Percentiles rank a stretch among this genome's conserved stretches.
Conservation (phyloP, 345 rosid genomes). For the Eucalyptus globulus region DNA sequence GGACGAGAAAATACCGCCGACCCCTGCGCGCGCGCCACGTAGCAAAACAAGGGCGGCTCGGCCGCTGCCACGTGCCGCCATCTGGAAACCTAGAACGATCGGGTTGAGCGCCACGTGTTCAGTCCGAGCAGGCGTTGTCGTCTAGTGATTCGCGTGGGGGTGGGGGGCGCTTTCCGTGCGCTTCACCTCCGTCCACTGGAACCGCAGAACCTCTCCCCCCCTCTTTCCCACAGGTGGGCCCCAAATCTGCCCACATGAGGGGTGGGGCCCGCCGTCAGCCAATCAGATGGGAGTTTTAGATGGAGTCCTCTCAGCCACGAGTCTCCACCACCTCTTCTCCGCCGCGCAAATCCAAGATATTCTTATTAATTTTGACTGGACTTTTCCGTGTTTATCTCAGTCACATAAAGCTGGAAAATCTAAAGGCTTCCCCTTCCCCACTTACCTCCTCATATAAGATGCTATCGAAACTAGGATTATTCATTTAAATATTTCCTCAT, state of each 20-base stretch:
- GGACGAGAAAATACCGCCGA: not conserved
- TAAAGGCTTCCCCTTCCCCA: not conserved
- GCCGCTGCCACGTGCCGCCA: not conserved
- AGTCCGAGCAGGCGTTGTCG: too few relatives aligned
- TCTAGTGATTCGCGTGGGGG: too few relatives aligned
- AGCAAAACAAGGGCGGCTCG: not conserved
- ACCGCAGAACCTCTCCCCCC: not conserved
- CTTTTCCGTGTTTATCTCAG: not conserved
- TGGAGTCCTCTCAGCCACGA: conserved; percentile 33
- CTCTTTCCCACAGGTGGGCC: not conserved
- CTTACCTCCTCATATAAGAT: not conserved
- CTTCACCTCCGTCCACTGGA: not conserved
- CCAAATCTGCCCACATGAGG: not conserved
- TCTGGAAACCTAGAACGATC: not conserved
- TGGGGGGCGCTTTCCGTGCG: not conserved
- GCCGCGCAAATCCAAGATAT: conserved; percentile 19
- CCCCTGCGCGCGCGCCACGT: not conserved
- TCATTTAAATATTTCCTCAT: not conserved
- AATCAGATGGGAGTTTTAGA: conserved; percentile 20
- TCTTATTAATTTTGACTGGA: not conserved
- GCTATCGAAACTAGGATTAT: not conserved
- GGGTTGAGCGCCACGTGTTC: not conserved
- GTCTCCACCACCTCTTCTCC: conserved; percentile 1
- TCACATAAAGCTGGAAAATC: not conserved
- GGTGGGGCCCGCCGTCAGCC: not conserved